Base-by-base conservation (phyloP, 768 basidiomycete genomes). In the Boletus reticulatus region DNA sequence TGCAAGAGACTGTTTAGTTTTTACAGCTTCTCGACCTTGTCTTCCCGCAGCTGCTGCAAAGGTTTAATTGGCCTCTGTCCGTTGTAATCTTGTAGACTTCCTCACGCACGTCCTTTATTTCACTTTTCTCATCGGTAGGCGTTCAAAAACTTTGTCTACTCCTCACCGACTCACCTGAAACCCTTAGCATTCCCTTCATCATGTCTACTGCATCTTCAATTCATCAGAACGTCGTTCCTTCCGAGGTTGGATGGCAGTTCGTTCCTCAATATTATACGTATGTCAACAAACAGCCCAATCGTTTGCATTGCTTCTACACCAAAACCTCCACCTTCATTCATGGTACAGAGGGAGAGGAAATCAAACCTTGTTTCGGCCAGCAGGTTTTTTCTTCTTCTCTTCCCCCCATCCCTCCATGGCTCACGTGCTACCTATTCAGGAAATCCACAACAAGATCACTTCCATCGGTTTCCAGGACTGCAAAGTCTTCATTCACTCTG, bases 261-360 rank as follows among this genome's bases (percentile, higher is more conserved):
- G 94, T 97, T 64, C 93, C 94, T 47, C 95, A 99, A 76, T 98
- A 98, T 78, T 99, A 99, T 79, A 96, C 92, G 66, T 96, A 92
- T 80, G 89, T 99, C 73, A 97, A 98, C 84, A 94, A 97, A 78
- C 87, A 94, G 59, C 96, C 96, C 67, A 80, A 90, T 76, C 90
- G 94, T 74, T 84, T 98, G 65, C 97, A 99, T 76, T 94, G 94
- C 76, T 98, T 98, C 80, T 98, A 98, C 82, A 97, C 88, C 72
- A 98, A 98, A 84, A 84, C 84, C 67, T 97, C 94, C 46, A 97
- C 95, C 62, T 95, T 98, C 76, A 88, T 91, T 73, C 97, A 98
- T 75, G 94, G 94, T 55, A 92, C 89, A 51, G 97, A 98, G 80
- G 96, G 96, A 54, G 97, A 98, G 76, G 96, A 98, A 45, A 78